Evolutionary conservation across 148 eudicot genomes (phyloP), one percentile per base, ranked within the genome.

Genomic region (Persicaria maculosa): DNA sequence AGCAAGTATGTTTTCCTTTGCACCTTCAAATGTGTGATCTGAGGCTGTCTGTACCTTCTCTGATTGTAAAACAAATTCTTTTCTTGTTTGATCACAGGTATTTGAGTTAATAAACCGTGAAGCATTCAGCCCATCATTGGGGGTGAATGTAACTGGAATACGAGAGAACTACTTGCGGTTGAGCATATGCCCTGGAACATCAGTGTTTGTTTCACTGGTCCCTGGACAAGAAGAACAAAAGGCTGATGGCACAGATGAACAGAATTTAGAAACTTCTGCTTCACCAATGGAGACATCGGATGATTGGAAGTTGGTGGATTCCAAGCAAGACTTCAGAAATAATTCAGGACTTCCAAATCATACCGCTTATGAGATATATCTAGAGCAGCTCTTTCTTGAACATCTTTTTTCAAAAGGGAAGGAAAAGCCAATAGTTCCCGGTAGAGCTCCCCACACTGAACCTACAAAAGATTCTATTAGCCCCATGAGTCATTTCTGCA

Each of bases 401-500:
- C 81, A 87, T 75, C 85, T 95, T n/a, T 88, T 85, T 82, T 77
- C 84, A 50, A 85, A 80, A 75, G 89, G 84, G 58, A 90, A 88
- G 82, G 81, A 82, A 62, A 85, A 77, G 73, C 75, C 84, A n/a
- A 73, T 44, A 48, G 65, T 80, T 79, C 76, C 83, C 25, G 79
- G 75, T 76, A 86, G 69, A 84, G 62, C 52, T 78, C 92, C 74
- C 50, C 61, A 87, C 17, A 77, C 67, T 78, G 85, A 77, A 74
- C 89, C 84, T 78, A 74, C 78, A 40, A 89, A 87, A 83, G 90
- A 89, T 74, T 84, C 77, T 61, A 68, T 77, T 70, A 87, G 88
- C 79, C 90, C 89, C 79, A 87, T 95, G 76, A 87, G 96, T 72
- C 97, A 95, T 81, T 95, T 95, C 78, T 92, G 98, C 88, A 80